Evolutionary conservation across 2,329 filamentous ascomycete genomes (phyloP), one percentile per base, ranked within the genome.

Genomic region (Fusarium illudens): DNA sequence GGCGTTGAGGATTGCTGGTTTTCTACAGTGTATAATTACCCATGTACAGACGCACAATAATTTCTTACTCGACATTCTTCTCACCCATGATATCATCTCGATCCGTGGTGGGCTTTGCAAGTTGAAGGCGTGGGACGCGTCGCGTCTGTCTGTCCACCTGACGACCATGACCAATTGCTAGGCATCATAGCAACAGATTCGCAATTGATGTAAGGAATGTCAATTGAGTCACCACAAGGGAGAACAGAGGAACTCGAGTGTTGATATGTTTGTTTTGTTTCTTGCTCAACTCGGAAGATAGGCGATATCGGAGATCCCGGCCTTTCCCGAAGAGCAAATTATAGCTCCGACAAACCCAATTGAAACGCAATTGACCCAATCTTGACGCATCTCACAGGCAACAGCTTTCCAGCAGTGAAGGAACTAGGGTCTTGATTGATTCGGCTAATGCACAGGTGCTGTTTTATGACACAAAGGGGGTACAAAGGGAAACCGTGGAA

Each of bases 391-490:
- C 65, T 73, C 71, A 70, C 72, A 56, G 50, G 52, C 44, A 52
- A 67, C 34, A 62, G 54, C 44, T 70, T 61, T 72, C 67, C 53
- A 53, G 52, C 63, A 59, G 30, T 59, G 57, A 62, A 61, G 56
- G 59, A 71, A 77, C 73, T 75, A 74, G 67, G 63, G 75, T 75
- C 73, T 78, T 76, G 75, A 77, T 81, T 83, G 76, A 77, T 81
- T 85, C 81, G 82, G 85, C 85, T 88, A 88, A 84, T 84, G 84
- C 85, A 88, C 86, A 88, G 78, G 82, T 84, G 82, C 84, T 83
- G 66, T 65, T 46, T 46, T 70, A 86, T 80, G 80, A 86, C 83
- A 85, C 80, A 82, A 74, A 76, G 78, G 75, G 79, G 76, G 76
- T 75, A 86, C 83, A 86, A 86, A 87, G 80, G 82, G 81, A 85